These are phyloP conservation scores for Solanum acaule DNA, from an alignment of 257 asterid species.

Conservation along the genomic window DNA sequence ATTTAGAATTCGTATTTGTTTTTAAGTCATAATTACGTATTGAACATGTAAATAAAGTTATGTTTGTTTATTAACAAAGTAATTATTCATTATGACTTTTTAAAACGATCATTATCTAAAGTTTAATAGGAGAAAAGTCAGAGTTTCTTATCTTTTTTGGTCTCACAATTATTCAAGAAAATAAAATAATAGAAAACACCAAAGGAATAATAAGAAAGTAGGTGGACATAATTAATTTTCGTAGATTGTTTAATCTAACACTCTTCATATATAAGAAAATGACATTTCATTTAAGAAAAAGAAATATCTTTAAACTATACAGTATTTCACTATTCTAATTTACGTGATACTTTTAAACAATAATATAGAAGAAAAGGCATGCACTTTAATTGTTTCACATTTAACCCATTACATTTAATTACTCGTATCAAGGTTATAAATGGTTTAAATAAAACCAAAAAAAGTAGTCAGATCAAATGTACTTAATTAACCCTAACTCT, in stretches of 20 bases:
- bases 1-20: background rate
- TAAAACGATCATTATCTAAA: background rate
- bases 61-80: background rate
- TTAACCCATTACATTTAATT: background rate
- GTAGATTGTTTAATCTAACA: background rate
- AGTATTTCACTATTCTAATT: background rate
- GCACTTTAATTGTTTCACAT: background rate
- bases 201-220: background rate
- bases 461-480: no score
- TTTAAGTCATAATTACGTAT: background rate
- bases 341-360: background rate
- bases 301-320: background rate
- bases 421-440: background rate
- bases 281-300: background rate
- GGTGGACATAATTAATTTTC: background rate
- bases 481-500: background rate
- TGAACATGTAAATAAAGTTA: background rate
- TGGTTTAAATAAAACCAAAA: background rate
- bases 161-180: background rate
- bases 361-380: background rate
- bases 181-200: background rate
- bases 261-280: background rate
- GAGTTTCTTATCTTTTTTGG: background rate
- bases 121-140: background rate
- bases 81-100: background rate